Conservation (phyloP, 208 protist genomes). For the Leishmania mexicana region DNA sequence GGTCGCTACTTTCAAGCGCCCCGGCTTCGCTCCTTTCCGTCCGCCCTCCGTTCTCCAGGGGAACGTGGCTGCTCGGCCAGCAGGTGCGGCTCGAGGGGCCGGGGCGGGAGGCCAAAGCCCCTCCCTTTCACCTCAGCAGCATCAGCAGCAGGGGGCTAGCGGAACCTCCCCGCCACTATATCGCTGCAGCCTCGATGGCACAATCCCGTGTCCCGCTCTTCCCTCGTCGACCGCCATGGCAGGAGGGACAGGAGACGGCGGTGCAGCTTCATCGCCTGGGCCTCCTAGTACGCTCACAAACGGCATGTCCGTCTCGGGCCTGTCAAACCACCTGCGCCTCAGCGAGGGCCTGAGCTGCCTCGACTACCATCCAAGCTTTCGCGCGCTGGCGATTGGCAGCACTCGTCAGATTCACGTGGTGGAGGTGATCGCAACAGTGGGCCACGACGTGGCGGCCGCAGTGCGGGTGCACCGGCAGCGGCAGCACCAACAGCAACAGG, state of each 20-base stretch:
- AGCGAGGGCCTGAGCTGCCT: constrained; percentile 62
- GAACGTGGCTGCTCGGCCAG: neutral
- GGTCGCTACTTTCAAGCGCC: neutral
- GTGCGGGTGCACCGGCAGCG: constrained; percentile 14
- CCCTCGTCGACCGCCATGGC: neutral
- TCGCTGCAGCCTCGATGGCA: neutral
- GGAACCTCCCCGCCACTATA: neutral
- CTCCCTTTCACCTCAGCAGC: neutral
- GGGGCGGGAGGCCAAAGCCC: neutral
- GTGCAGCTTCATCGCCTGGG: neutral
- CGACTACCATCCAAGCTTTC: constrained; percentile 71
- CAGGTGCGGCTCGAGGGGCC: neutral
- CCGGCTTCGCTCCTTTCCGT: constrained; percentile 6
- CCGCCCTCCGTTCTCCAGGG: constrained; percentile 11
- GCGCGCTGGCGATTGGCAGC: constrained; percentile 69
- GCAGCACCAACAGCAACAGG: constrained; percentile 15
- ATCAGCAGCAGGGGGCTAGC: neutral
- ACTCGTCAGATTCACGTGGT: constrained; percentile 74
- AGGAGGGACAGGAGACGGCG: constrained; percentile 2
- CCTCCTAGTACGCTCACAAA: constrained; percentile 15
- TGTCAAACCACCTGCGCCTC: constrained; percentile 45
- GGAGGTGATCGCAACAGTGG: constrained; percentile 58
- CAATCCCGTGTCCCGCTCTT: neutral
- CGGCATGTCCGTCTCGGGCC: constrained; percentile 13
- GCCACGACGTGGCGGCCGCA: constrained; percentile 31